Evolutionary conservation across 2,329 filamentous ascomycete genomes (phyloP).

Genomic region (Colletotrichum sp.): DNA sequence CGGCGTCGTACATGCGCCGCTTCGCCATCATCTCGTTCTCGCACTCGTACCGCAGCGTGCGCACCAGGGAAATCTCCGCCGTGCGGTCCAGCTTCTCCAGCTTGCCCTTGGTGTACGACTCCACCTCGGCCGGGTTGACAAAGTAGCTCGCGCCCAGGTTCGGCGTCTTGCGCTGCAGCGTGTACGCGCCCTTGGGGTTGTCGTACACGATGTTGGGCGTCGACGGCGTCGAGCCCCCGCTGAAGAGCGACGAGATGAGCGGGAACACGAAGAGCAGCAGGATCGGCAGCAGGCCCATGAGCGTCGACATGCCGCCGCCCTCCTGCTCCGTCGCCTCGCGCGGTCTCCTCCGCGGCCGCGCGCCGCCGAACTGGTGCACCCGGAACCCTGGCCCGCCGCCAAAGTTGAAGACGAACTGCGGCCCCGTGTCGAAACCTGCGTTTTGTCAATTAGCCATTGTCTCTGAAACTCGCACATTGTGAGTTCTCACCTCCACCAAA

Average conservation of each 20-base stretch:
- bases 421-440: constrained; percentile 74
- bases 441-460: not conserved
- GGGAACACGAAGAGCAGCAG: constrained; percentile 89
- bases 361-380: constrained; percentile 94
- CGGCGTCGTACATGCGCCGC: constrained; percentile 74
- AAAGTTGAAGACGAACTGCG: constrained; percentile 94
- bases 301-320: constrained; percentile 58
- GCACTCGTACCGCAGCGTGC: constrained; percentile 72
- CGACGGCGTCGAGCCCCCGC: constrained; percentile 54
- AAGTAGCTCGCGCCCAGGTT: constrained; percentile 82
- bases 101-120: constrained; percentile 71
- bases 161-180: constrained; percentile 73
- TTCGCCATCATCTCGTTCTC: constrained; percentile 72
- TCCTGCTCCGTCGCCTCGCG: constrained; percentile 63
- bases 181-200: constrained; percentile 71
- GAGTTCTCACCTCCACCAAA: constrained; percentile 46
- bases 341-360: constrained; percentile 76
- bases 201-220: constrained; percentile 81
- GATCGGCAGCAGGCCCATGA: constrained; percentile 84
- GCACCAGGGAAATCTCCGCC: constrained; percentile 77
- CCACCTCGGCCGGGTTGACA: constrained; percentile 79
- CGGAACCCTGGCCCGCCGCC: constrained; percentile 89
- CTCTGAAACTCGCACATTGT: not conserved
- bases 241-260: constrained; percentile 81
- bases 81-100: constrained; percentile 76